Conservation (phyloP, 176 grass and related monocot species). For the Melocanna baccifera region DNA sequence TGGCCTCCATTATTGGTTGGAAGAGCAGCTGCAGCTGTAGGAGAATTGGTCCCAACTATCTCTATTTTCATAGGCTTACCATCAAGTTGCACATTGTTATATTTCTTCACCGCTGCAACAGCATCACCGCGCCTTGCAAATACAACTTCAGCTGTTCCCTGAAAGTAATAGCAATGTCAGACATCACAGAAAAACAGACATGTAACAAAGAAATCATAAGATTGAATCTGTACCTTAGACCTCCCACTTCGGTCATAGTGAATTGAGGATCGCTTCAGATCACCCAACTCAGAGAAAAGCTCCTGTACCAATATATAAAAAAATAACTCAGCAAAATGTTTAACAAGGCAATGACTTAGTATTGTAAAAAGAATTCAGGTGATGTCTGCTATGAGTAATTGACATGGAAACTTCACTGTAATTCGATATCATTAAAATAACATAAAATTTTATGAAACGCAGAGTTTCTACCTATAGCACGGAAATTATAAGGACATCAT, state of each 20-base stretch:
- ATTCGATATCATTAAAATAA: background rate
- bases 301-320: constrained; percentile 43
- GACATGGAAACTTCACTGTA: background rate
- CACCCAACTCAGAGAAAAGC: constrained; percentile 84
- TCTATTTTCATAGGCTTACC: constrained; percentile 98
- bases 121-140: constrained; percentile 84
- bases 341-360: background rate
- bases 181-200: background rate
- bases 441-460: background rate
- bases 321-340: constrained; percentile 14
- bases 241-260: constrained; percentile 88
- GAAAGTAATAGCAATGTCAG: constrained; percentile 12
- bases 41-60: constrained; percentile 76
- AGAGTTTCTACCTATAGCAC: background rate
- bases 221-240: constrained; percentile 64
- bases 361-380: background rate
- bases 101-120: constrained; percentile 70
- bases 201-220: background rate
- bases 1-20: constrained; percentile 42
- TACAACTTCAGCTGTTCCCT: constrained; percentile 95
- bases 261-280: constrained; percentile 74
- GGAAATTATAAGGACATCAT: background rate
- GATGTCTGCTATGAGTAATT: background rate
- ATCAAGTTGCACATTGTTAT: constrained; percentile 98
- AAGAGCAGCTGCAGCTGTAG: constrained; percentile 48